phyloP scores from a whole-genome alignment of 805 yeast genomes.

The Starmerella asiatica region DNA sequence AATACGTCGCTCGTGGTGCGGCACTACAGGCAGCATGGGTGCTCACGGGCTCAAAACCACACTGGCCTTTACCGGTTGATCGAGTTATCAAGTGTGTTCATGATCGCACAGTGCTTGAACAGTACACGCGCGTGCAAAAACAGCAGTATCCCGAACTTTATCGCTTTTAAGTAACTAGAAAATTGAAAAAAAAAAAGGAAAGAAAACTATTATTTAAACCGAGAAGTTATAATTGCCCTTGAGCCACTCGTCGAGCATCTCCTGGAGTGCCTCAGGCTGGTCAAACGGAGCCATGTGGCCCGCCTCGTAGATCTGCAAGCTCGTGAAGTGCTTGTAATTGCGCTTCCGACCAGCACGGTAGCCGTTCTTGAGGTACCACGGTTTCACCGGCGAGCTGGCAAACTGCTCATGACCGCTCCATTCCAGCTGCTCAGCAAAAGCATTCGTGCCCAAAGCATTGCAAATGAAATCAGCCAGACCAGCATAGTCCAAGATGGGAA shows the following conservation, averaged over 20 bases:
- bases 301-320: constrained; percentile 67
- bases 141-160: constrained; percentile 7
- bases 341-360: constrained; percentile 53
- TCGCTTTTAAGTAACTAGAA: not conserved
- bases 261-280: constrained; percentile 71
- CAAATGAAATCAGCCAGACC: constrained; percentile 90
- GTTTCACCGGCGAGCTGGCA: constrained; percentile 24
- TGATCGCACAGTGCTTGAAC: constrained; percentile 9
- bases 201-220: not conserved
- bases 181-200: not conserved
- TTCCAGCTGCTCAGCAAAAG: constrained; percentile 57
- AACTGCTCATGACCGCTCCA: constrained; percentile 49
- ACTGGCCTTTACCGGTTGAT: constrained; percentile 17
- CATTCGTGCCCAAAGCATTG: constrained; percentile 83
- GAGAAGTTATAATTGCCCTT: constrained; percentile 38
- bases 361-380: constrained; percentile 27
- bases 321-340: constrained; percentile 51
- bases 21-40: constrained; percentile 23
- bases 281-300: constrained; percentile 93
- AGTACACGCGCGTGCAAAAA: constrained; percentile 9
- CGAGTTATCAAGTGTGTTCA: constrained; percentile 6
- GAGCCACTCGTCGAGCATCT: constrained; percentile 82
- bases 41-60: constrained; percentile 14
- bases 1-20: constrained; percentile 23
- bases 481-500: constrained; percentile 82